phyloP scores from a whole-genome alignment of 495 filamentous ascomycete species.

The Daldinia loculata region DNA sequence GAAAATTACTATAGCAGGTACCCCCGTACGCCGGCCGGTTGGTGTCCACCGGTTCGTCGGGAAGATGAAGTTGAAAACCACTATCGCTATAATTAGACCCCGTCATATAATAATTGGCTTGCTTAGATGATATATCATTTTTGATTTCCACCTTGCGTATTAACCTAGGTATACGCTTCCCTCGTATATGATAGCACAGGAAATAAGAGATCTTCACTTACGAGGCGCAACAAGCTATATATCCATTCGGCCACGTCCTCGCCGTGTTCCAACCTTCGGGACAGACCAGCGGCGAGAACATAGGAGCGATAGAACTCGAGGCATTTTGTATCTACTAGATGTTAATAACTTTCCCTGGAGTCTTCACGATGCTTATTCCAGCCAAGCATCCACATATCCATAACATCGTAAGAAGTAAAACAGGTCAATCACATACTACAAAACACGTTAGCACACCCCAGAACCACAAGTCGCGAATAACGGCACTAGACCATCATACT shows the following conservation, averaged over 20 bases:
- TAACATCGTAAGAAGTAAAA: not conserved
- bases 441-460: constrained; percentile 18
- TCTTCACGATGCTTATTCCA: not conserved
- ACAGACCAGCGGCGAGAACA: constrained; percentile 37
- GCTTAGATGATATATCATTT: not conserved
- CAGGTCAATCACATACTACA: constrained; percentile 16
- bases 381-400: not conserved
- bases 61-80: constrained; percentile 31
- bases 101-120: not conserved
- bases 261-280: constrained; percentile 29
- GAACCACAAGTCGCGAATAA: not conserved
- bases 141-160: not conserved
- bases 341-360: constrained; percentile 6
- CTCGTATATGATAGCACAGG: not conserved
- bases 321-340: constrained; percentile 14
- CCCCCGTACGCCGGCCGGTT: constrained; percentile 39
- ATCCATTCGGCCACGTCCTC: constrained; percentile 27
- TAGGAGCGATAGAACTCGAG: constrained; percentile 32
- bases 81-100: constrained; percentile 23
- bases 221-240: constrained; percentile 41
- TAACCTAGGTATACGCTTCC: not conserved
- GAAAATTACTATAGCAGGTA: constrained; percentile 34
- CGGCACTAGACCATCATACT: constrained; percentile 2
- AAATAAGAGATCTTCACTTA: constrained; percentile 15
- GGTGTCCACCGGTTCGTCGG: constrained; percentile 15